phyloP scores from a whole-genome alignment of 2,329 filamentous ascomycete species.

The Bipolaris sorokiniana region DNA sequence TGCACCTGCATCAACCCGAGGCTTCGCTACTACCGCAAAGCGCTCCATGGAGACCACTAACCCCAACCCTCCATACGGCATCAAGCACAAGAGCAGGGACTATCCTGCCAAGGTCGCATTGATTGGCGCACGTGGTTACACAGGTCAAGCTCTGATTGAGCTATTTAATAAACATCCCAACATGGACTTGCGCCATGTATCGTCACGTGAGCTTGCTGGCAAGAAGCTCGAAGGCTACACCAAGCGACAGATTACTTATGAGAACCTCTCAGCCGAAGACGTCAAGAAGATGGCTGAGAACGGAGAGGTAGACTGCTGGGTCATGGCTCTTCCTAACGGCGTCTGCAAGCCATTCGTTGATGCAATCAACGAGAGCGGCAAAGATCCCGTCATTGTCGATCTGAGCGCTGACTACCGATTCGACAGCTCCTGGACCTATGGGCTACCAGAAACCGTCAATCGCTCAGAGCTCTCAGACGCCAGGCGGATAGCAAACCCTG shows the following conservation, averaged over 20 bases:
- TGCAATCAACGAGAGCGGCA: conserved; percentile 75
- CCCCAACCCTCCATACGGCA: conserved; percentile 87
- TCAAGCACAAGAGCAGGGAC: conserved; percentile 84
- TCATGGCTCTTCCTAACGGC: conserved; percentile 95
- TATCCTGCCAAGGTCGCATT: conserved; percentile 80
- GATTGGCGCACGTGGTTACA: conserved; percentile 92
- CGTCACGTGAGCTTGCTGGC: conserved; percentile 88
- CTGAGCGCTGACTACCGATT: conserved; percentile 97
- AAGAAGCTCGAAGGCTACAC: conserved; percentile 87
- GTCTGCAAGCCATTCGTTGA: conserved; percentile 95
- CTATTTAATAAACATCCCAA: conserved; percentile 86
- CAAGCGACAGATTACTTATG: conserved; percentile 90
- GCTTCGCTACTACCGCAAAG: conserved; percentile 61
- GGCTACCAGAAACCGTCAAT: conserved; percentile 82
- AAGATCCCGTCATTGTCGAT: conserved; percentile 81
- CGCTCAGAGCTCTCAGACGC: conserved; percentile 77
- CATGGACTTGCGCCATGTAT: conserved; percentile 90
- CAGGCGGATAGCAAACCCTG: conserved; percentile 87
- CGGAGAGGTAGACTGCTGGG: conserved; percentile 91
- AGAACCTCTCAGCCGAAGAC: conserved; percentile 87
- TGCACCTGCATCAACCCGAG: conserved; percentile 51
- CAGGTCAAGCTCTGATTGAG: conserved; percentile 86
- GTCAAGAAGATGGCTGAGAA: conserved; percentile 82
- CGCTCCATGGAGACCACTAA: conserved; percentile 64
- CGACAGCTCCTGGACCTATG: conserved; percentile 84